These are phyloP conservation scores for Saccharomyces hybrid DNA, from an alignment of 1,139 yeast species.

Conservation along the genomic window DNA sequence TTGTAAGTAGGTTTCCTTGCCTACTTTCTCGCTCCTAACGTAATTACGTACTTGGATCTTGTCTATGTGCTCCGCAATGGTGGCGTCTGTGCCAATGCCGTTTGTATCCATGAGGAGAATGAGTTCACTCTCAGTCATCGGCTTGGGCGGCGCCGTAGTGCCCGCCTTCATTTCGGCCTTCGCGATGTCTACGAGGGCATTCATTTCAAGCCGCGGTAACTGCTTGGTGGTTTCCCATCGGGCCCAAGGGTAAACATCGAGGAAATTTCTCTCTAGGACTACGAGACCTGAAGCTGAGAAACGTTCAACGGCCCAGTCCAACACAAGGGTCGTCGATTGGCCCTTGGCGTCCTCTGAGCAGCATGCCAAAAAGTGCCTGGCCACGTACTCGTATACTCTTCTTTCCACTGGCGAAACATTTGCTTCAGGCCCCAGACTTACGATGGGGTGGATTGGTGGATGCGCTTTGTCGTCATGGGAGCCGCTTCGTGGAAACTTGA, in stretches of 20 bases:
- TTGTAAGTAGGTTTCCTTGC: slow-evolving; percentile 41
- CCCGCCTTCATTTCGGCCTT: slow-evolving; percentile 63
- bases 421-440: slow-evolving; percentile 26
- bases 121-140: slow-evolving; percentile 85
- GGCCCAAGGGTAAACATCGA: slow-evolving; percentile 71
- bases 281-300: slow-evolving; percentile 66
- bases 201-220: slow-evolving; percentile 56
- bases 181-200: slow-evolving; percentile 47
- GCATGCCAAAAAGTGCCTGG: slow-evolving; percentile 81
- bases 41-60: slow-evolving; percentile 65
- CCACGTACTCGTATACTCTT: slow-evolving; percentile 79
- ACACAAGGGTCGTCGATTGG: slow-evolving; percentile 48
- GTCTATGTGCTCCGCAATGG: slow-evolving; percentile 95
- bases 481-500: slow-evolving; percentile 66
- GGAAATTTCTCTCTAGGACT: slow-evolving; percentile 64
- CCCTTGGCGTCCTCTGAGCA: slow-evolving; percentile 91
- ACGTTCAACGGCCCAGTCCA: slow-evolving; percentile 71
- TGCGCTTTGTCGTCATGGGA: slow-evolving; percentile 89
- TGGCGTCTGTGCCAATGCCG: slow-evolving; percentile 98
- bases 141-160: slow-evolving; percentile 68
- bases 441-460: slow-evolving; percentile 95
- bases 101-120: slow-evolving; percentile 93
- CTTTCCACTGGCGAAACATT: slow-evolving; percentile 42
- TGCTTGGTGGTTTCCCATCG: slow-evolving; percentile 66
- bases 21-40: slow-evolving; percentile 41